Percentiles rank a stretch among this genome's conserved stretches.
Conservation (phyloP, 805 yeast species). For the Candida insectorum region DNA sequence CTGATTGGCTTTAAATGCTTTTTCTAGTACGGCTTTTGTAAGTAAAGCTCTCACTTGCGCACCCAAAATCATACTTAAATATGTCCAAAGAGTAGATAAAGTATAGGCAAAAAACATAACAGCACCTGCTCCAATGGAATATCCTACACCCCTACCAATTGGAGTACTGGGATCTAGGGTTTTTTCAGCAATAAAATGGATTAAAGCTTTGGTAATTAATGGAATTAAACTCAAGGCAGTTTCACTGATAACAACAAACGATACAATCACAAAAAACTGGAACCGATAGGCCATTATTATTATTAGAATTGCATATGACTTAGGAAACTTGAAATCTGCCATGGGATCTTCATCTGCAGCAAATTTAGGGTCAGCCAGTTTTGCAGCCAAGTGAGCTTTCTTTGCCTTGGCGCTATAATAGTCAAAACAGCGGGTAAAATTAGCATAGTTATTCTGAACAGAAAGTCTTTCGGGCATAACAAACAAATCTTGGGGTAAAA, state of each 20-base stretch:
- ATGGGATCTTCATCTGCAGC: background rate
- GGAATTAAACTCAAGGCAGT: conserved; percentile 26
- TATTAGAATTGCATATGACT: too few species aligned
- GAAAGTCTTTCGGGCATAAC: conserved; percentile 22
- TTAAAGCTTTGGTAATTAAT: conserved; percentile 31
- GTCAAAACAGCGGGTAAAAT: conserved; percentile 1
- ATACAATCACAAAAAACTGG: background rate
- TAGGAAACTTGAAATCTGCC: conserved; percentile 23
- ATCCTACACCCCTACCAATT: conserved; percentile 36
- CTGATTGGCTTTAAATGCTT: conserved; percentile 59
- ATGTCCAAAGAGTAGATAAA: conserved; percentile 53
- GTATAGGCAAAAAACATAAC: conserved; percentile 25
- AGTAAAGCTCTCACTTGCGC: conserved; percentile 66
- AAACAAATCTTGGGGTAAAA: conserved; percentile 55
- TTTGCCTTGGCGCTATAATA: conserved; percentile 1
- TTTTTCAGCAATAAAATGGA: conserved; percentile 26
- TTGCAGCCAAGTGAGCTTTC: background rate
- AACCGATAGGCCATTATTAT: background rate
- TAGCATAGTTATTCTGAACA: conserved; percentile 19
- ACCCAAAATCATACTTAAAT: conserved; percentile 58
- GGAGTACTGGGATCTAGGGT: conserved; percentile 15
- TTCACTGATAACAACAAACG: conserved; percentile 24
- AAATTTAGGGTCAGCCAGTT: conserved; percentile 9
- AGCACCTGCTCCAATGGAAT: conserved; percentile 32
- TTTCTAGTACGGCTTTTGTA: conserved; percentile 65